These are phyloP conservation scores for Phytophthora palmivora DNA, from an alignment of 352 stramenopile genomes.

Conservation along the genomic window DNA sequence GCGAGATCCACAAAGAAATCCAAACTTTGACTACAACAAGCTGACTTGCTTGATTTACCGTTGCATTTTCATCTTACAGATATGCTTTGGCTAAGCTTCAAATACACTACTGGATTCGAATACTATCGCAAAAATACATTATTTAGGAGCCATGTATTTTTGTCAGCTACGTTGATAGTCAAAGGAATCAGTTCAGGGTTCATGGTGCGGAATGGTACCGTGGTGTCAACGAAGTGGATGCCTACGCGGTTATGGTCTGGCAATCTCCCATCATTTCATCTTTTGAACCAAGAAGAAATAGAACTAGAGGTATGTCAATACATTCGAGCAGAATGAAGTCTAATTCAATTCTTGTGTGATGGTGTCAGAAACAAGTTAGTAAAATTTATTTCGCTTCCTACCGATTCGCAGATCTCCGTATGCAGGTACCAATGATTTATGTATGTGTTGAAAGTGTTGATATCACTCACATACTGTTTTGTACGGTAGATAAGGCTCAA, in stretches of 20 bases:
- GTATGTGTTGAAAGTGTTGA: background rate
- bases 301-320: slow-evolving; percentile 35
- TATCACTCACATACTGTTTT: background rate
- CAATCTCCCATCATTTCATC: slow-evolving; percentile 48
- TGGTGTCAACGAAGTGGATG: slow-evolving; percentile 44
- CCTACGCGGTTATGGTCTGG: slow-evolving; percentile 54
- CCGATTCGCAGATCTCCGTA: slow-evolving; percentile 47
- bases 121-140: too few species aligned
- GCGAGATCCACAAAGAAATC: too few species aligned
- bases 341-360: background rate
- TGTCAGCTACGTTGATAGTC: slow-evolving; percentile 1
- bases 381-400: slow-evolving; percentile 43
- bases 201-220: slow-evolving; percentile 12
- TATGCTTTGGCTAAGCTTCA: too few species aligned
- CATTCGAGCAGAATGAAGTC: too few species aligned
- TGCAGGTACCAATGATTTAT: slow-evolving; percentile 36
- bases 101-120: too few species aligned
- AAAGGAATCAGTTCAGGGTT: background rate
- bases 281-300: slow-evolving; percentile 39
- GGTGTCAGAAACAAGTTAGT: slow-evolving; percentile 38
- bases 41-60: too few species aligned
- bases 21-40: too few species aligned
- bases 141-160: slow-evolving; percentile 19
- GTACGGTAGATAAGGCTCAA: slow-evolving; percentile 57
- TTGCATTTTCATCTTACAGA: too few species aligned